phyloP scores from a whole-genome alignment of 441 rosid species.

The Corymbia calophylla region DNA sequence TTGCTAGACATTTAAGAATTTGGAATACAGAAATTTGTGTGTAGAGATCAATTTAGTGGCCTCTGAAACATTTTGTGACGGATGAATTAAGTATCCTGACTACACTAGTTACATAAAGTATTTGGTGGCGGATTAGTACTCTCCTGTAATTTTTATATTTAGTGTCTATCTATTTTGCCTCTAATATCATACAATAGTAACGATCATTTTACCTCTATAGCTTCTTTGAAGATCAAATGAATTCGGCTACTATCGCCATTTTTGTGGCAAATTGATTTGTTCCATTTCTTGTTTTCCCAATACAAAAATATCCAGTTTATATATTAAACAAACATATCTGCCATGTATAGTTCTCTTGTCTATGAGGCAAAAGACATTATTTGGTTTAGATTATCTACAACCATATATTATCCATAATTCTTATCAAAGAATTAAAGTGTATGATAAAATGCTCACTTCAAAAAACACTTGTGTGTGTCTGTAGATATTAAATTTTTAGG shows the following conservation, averaged over 20 bases:
- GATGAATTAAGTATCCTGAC: neutral
- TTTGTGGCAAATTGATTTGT: neutral
- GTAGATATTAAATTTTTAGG: too few species aligned
- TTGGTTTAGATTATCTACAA: neutral
- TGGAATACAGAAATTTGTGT: neutral
- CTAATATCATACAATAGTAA: neutral
- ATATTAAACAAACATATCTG: neutral
- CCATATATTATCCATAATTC: neutral
- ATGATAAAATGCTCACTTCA: neutral
- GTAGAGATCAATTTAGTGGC: too few species aligned
- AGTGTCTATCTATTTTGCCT: neutral
- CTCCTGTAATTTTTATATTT: neutral
- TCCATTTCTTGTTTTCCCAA: neutral
- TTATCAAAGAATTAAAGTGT: neutral
- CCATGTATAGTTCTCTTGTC: too few species aligned
- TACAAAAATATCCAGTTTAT: neutral
- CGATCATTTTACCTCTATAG: neutral
- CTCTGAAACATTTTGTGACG: neutral
- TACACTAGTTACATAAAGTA: neutral
- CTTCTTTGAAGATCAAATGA: neutral
- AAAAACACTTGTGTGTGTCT: too few species aligned
- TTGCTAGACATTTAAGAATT: neutral
- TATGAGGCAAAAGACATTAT: neutral
- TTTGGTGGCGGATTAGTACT: neutral
- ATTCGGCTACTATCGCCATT: neutral